These are phyloP conservation scores for Hypoxylon crocopeplum DNA, from an alignment of 495 filamentous ascomycete species.

Conservation along the genomic window DNA sequence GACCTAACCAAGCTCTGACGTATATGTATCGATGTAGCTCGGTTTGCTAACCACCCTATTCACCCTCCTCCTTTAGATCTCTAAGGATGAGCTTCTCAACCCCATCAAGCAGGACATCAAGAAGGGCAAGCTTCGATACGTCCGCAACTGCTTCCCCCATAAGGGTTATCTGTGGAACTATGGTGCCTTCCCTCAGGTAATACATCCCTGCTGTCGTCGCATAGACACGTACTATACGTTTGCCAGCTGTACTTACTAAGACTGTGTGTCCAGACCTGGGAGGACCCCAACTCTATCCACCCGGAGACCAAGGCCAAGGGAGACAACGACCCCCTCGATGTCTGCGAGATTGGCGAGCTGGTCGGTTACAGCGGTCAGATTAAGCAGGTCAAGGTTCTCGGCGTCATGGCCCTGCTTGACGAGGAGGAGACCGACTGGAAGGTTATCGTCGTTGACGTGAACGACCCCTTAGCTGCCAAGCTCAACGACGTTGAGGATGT, in stretches of 20 bases:
- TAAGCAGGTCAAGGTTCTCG: constrained; percentile 99
- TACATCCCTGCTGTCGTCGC: constrained; percentile 13
- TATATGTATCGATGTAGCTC: neutral
- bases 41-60: constrained; percentile 18
- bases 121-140: constrained; percentile 94
- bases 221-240: neutral
- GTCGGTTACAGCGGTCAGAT: constrained; percentile 94
- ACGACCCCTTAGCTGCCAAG: constrained; percentile 94
- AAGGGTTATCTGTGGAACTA: constrained; percentile 99
- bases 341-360: constrained; percentile 99
- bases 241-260: constrained; percentile 15
- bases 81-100: constrained; percentile 95
- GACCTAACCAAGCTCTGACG: constrained; percentile 7
- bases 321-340: constrained; percentile 98
- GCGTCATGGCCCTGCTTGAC: constrained; percentile 98
- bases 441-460: constrained; percentile 98
- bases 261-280: constrained; percentile 81
- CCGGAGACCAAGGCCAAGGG: constrained; percentile 99
- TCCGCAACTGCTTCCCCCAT: constrained; percentile 99
- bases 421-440: constrained; percentile 99
- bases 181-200: constrained; percentile 96
- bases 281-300: constrained; percentile 94
- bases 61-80: constrained; percentile 69
- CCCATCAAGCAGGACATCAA: constrained; percentile 94
- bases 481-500: constrained; percentile 99